Percentiles rank a stretch among this genome's conserved stretches.
Evolutionary conservation across 2,329 filamentous ascomycete genomes (phyloP).

Genomic region (Rhynchosporium agropyri): DNA sequence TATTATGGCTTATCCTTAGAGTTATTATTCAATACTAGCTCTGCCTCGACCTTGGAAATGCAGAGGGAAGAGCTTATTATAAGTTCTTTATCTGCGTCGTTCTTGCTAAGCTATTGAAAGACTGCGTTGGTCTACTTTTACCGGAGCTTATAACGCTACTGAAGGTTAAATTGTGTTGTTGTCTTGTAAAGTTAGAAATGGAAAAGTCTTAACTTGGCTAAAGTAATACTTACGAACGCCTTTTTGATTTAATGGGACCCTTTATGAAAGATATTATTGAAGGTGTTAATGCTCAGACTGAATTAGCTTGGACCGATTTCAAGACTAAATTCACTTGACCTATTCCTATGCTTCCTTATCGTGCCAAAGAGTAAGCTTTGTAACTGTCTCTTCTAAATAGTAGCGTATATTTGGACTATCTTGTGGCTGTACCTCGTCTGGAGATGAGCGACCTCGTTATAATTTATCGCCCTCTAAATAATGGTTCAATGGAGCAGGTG

Average conservation of each 20-base stretch:
- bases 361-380: constrained; percentile 43
- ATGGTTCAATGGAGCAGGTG: constrained; percentile 25
- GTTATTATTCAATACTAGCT: constrained; percentile 59
- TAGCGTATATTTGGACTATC: constrained; percentile 38
- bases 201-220: constrained; percentile 40
- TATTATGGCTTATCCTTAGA: constrained; percentile 64
- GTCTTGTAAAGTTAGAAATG: constrained; percentile 59
- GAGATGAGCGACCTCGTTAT: constrained; percentile 25
- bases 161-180: constrained; percentile 56
- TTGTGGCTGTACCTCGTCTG: constrained; percentile 21
- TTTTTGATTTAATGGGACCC: constrained; percentile 41
- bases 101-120: constrained; percentile 51
- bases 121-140: constrained; percentile 40
- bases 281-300: constrained; percentile 40
- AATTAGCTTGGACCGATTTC: constrained; percentile 46
- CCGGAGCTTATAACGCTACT: constrained; percentile 47
- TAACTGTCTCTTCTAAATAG: constrained; percentile 49
- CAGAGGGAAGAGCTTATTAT: constrained; percentile 53
- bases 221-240: constrained; percentile 33
- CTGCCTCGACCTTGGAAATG: constrained; percentile 44
- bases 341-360: constrained; percentile 48
- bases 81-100: constrained; percentile 59
- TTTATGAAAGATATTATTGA: constrained; percentile 41
- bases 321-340: constrained; percentile 45
- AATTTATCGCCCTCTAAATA: constrained; percentile 24